Conservation (phyloP, 805 yeast species). For the Saccharomyces mikatae region DNA sequence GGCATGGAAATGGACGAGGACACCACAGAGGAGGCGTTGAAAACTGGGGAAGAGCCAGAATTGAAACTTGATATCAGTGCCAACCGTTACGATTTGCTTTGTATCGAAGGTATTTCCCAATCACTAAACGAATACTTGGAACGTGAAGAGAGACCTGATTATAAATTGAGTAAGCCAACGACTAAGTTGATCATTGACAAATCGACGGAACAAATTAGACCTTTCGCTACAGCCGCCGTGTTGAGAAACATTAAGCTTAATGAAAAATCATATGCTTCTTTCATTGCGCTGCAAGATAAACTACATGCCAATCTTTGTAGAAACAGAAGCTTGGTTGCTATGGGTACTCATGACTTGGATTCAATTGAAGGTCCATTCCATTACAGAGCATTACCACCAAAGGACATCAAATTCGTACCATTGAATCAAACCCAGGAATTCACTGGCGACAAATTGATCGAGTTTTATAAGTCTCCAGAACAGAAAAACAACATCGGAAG, state of each 20-base stretch:
- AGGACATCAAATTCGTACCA: conserved; percentile 66
- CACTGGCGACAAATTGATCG: conserved; percentile 74
- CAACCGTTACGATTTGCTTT: conserved; percentile 94
- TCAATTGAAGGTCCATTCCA: conserved; percentile 74
- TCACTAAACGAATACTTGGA: conserved; percentile 89
- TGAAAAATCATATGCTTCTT: conserved; percentile 82
- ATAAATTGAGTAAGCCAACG: conserved; percentile 49
- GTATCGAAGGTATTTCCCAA: conserved; percentile 96
- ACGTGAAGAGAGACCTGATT: conserved; percentile 54
- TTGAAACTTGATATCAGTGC: conserved; percentile 96
- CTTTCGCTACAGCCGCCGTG: conserved; percentile 92
- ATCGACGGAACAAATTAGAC: conserved; percentile 70
- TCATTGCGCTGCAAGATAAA: conserved; percentile 93
- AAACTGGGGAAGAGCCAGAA: conserved; percentile 64
- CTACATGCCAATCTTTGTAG: conserved; percentile 92
- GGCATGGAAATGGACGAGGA: conserved; percentile 98
- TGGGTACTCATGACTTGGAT: conserved; percentile 95
- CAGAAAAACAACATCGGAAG: conserved; percentile 85
- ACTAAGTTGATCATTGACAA: conserved; percentile 70
- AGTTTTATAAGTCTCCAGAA: conserved; percentile 60
- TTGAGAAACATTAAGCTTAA: conserved; percentile 76
- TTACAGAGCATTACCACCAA: conserved; percentile 77
- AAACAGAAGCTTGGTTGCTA: conserved; percentile 93
- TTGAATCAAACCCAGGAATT: conserved; percentile 61
- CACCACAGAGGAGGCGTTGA: conserved; percentile 56